Base-by-base conservation (phyloP, 345 rosid species). In the Combretum micranthum region DNA sequence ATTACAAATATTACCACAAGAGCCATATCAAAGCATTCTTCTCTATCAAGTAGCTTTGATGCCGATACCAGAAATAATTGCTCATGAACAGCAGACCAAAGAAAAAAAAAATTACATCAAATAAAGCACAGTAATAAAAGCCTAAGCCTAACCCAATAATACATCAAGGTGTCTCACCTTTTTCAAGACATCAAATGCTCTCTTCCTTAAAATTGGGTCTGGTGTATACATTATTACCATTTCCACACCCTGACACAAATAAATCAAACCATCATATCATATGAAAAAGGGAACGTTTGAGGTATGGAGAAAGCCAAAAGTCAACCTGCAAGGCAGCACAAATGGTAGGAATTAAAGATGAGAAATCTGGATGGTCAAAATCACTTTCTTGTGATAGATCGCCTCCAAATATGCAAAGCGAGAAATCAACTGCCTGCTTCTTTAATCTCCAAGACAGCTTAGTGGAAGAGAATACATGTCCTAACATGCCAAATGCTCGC, bases 401-500 rank as follows among this genome's bases (percentile, higher is more conserved):
- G 75, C 72, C 88, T 60, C 63, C 69, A 46, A 75, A 68, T 59
- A 93, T 77, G 71, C 69, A 69, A 66, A 79, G 83, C 80, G 89
- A 62, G 64, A 93, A 77, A 32, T 87, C 75, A 9, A 93, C 69
- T 19, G 86, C 69, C 45, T 87, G 79, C 62, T 75, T 65, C 83
- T 72, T 89, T 57, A 87, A 69, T 66, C 81, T 80, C 96, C 88
- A 89, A 22, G 77, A 75, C 56, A 87, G 73, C 67, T 64, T 60
- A 46, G 58, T 68, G 45, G 85, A 73, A 37, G 89, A 72, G 44
- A 89, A 64, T 73, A 87, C 44, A 69, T 80, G 70, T 75, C 74
- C 87, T 64, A 83, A 63, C 88, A 85, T 86, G 77, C 83, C 89
- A 58, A 85, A 39, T 43, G 94, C 85, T 80, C 72, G 80, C 99